Conservation (phyloP, 371 early-diverging fungal genomes). For the Aphelidium insulamus region DNA sequence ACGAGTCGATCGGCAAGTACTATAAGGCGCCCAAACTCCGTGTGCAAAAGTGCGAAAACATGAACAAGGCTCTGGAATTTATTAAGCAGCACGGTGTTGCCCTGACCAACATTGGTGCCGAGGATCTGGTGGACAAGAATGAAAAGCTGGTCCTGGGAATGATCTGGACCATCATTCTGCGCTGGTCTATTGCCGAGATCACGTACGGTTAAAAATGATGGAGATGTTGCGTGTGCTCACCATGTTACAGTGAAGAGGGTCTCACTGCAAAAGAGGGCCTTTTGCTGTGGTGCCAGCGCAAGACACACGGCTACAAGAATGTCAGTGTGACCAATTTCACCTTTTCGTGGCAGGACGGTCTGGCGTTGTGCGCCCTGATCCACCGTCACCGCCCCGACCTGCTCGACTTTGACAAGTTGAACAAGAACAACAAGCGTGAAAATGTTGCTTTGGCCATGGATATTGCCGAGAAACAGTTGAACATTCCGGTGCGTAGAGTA, state of each 20-base stretch:
- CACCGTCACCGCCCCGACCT: slow-evolving; percentile 91
- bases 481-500: slow-evolving; percentile 42
- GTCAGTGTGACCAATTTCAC: slow-evolving; percentile 70
- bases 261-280: slow-evolving; percentile 76
- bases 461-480: slow-evolving; percentile 66
- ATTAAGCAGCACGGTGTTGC: slow-evolving; percentile 62
- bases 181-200: slow-evolving; percentile 84
- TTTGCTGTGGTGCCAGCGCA: slow-evolving; percentile 88
- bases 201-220: slow-evolving; percentile 15
- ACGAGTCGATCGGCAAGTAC: slow-evolving; percentile 43
- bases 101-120: slow-evolving; percentile 84
- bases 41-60: slow-evolving; percentile 90
- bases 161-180: slow-evolving; percentile 93
- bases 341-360: slow-evolving; percentile 79
- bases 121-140: slow-evolving; percentile 92
- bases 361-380: slow-evolving; percentile 90
- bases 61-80: slow-evolving; percentile 77
- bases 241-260: slow-evolving; percentile 51
- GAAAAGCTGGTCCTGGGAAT: slow-evolving; percentile 86
- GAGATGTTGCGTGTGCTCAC: not conserved
- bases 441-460: slow-evolving; percentile 91
- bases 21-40: slow-evolving; percentile 70
- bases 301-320: slow-evolving; percentile 64
- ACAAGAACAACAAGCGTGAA: slow-evolving; percentile 51
- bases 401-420: slow-evolving; percentile 61